These are phyloP conservation scores for Alternaria sp. DNA, from an alignment of 2,329 filamentous ascomycete genomes.

Conservation along the genomic window DNA sequence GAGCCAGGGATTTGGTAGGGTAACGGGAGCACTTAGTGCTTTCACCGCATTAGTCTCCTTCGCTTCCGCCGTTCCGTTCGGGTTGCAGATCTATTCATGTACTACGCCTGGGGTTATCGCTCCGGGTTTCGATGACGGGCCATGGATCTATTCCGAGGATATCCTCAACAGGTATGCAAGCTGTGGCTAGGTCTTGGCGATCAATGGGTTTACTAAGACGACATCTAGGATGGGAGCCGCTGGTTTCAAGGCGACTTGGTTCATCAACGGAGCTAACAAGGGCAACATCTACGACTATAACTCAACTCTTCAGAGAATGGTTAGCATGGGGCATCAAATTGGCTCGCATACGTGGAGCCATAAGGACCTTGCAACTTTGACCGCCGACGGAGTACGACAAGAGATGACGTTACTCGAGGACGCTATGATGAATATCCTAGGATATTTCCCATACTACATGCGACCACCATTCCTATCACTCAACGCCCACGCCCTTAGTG, in stretches of 20 bases:
- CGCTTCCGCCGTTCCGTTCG: conserved; percentile 2
- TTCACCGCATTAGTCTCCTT: not conserved
- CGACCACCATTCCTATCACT: conserved; percentile 50
- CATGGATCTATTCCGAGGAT: conserved; percentile 2
- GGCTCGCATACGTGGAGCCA: conserved; percentile 51
- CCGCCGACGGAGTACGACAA: conserved; percentile 49
- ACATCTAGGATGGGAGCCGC: conserved; percentile 2
- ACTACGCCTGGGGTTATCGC: conserved; percentile 6
- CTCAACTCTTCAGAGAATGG: conserved; percentile 1
- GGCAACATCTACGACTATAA: conserved; percentile 6
- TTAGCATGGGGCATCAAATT: conserved; percentile 3
- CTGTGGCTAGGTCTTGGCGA: no score
- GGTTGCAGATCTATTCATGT: conserved; percentile 6
- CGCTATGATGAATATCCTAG: conserved; percentile 59
- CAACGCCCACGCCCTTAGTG: conserved; percentile 41
- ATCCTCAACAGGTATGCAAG: conserved; percentile 1
- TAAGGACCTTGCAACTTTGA: conserved; percentile 52
- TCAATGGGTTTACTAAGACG: not conserved
- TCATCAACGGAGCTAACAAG: conserved; percentile 9
- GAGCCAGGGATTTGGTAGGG: no score
- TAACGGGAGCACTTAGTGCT: not conserved
- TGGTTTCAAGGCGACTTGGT: conserved; percentile 7
- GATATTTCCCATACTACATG: conserved; percentile 61
- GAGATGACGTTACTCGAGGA: conserved; percentile 59
- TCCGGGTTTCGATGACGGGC: conserved; percentile 9